A percentile compares a stretch with the other conserved stretches of the same genome.
Evolutionary conservation across 768 basidiomycete species (phyloP).

Genomic region (Agaricus bisporus): DNA sequence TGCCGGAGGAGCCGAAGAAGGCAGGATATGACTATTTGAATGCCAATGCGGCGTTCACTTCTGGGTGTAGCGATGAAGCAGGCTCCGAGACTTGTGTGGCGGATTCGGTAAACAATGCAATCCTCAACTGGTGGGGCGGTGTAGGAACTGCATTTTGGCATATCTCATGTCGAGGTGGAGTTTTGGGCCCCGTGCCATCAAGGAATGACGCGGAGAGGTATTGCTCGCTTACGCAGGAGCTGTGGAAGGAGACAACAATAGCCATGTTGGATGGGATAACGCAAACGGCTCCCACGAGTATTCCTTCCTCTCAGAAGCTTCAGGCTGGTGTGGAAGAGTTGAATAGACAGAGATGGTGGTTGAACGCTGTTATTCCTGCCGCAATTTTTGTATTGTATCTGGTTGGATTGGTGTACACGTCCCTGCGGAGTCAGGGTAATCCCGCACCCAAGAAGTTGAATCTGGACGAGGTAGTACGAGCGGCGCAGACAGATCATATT

Average conservation of each 20-base stretch:
- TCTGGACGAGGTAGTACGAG: slow-evolving; percentile 2
- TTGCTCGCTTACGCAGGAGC: slow-evolving; percentile 11
- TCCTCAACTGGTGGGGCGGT: slow-evolving; percentile 18
- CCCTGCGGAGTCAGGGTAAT: background rate
- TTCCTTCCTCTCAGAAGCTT: slow-evolving; percentile 8
- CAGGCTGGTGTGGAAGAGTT: slow-evolving; percentile 9
- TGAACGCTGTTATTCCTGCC: slow-evolving; percentile 14
- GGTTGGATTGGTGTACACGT: slow-evolving; percentile 3
- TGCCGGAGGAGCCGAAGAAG: background rate
- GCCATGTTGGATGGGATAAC: slow-evolving; percentile 17
- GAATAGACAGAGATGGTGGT: slow-evolving; percentile 14
- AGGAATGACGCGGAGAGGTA: slow-evolving; percentile 1
- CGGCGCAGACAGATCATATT: slow-evolving; percentile 7
- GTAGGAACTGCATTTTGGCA: slow-evolving; percentile 13
- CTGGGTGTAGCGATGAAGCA: slow-evolving; percentile 9
- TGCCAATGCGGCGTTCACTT: background rate
- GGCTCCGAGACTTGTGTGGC: slow-evolving; percentile 12
- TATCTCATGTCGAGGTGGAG: slow-evolving; percentile 14
- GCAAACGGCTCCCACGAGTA: slow-evolving; percentile 11
- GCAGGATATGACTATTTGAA: background rate
- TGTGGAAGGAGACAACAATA: slow-evolving; percentile 13
- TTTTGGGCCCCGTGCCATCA: slow-evolving; percentile 14
- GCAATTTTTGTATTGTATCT: slow-evolving; percentile 12
- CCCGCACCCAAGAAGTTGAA: background rate
- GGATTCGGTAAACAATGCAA: slow-evolving; percentile 16